A percentile compares a stretch with the other conserved stretches of the same genome.
Conservation (phyloP, 345 rosid genomes). For the Litchi chinensis region DNA sequence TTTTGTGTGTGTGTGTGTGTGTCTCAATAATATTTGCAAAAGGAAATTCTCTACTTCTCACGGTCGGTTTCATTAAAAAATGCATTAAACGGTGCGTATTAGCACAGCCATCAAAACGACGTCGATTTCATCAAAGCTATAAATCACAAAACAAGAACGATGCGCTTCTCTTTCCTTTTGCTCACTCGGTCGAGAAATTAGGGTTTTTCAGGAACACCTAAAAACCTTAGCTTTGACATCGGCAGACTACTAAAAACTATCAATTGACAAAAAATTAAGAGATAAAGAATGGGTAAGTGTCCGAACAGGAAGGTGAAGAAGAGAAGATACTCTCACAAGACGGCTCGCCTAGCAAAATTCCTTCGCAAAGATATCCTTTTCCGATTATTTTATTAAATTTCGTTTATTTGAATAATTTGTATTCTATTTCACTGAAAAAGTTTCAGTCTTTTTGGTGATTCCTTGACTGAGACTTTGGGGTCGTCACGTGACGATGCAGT, state of each 20-base stretch:
- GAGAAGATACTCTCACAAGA: conserved; percentile 89
- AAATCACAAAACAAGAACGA: not conserved
- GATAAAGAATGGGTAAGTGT: conserved; percentile 58
- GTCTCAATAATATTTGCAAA: no score
- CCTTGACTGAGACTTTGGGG: conserved; percentile 39
- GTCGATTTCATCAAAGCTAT: no score
- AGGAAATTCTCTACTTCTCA: no score
- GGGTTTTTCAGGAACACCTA: not conserved
- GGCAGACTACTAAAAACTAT: not conserved
- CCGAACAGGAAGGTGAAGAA: conserved; percentile 91
- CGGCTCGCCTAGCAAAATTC: conserved; percentile 86
- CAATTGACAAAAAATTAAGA: not conserved
- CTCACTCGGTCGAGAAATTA: not conserved
- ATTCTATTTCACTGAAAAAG: not conserved
- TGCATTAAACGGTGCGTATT: no score
- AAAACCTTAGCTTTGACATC: conserved; percentile 16
- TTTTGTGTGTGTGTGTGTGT: no score
- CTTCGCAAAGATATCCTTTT: conserved; percentile 80
- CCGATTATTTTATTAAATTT: not conserved
- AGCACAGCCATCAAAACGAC: not conserved
- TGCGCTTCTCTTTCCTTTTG: not conserved
- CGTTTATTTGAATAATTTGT: not conserved
- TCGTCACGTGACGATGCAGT: conserved; percentile 85
- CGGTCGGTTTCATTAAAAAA: no score
- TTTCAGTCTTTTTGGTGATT: not conserved